Conservation (phyloP, 495 filamentous ascomycete species). For the Podospora didyma region DNA sequence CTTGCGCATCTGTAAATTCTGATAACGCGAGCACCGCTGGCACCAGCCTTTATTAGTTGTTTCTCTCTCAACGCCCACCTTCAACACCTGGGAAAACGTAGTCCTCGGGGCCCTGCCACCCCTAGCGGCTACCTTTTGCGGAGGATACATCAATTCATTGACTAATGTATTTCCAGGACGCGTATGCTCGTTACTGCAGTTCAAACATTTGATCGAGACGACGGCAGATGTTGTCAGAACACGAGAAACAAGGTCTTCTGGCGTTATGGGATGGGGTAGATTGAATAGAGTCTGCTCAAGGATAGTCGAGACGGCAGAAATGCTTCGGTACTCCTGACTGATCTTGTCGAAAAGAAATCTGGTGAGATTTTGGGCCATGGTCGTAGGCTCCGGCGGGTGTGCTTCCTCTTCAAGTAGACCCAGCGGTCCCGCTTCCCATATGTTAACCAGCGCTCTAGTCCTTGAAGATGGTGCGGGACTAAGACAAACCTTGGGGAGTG, state of each 20-base stretch:
- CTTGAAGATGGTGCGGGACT: too few species aligned
- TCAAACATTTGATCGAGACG: slow-evolving; percentile 69
- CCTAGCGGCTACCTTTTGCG: slow-evolving; percentile 37
- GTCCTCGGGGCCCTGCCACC: slow-evolving; percentile 51
- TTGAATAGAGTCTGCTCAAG: slow-evolving; percentile 24
- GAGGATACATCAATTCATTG: slow-evolving; percentile 83
- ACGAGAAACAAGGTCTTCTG: slow-evolving; percentile 19
- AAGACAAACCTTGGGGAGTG: slow-evolving; percentile 57
- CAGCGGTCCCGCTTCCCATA: slow-evolving; percentile 53
- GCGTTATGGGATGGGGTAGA: slow-evolving; percentile 9
- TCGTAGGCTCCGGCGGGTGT: slow-evolving; percentile 30
- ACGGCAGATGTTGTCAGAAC: slow-evolving; percentile 39
- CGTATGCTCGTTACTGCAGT: slow-evolving; percentile 73
- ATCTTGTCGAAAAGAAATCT: slow-evolving; percentile 28
- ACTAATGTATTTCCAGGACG: slow-evolving; percentile 64
- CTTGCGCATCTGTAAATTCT: slow-evolving; percentile 73
- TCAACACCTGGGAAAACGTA: slow-evolving; percentile 77
- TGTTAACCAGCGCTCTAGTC: slow-evolving; percentile 8
- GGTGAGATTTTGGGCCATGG: slow-evolving; percentile 21
- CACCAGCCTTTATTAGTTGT: slow-evolving; percentile 86
- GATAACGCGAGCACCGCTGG: slow-evolving; percentile 79
- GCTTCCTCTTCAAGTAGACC: slow-evolving; percentile 77
- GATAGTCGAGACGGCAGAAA: slow-evolving; percentile 20
- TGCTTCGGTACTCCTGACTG: slow-evolving; percentile 23
- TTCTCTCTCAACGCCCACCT: slow-evolving; percentile 81